Percentiles rank a stretch among this genome's conserved stretches.
Conservation (phyloP, 345 rosid genomes). For the Eucalyptus urophylla region DNA sequence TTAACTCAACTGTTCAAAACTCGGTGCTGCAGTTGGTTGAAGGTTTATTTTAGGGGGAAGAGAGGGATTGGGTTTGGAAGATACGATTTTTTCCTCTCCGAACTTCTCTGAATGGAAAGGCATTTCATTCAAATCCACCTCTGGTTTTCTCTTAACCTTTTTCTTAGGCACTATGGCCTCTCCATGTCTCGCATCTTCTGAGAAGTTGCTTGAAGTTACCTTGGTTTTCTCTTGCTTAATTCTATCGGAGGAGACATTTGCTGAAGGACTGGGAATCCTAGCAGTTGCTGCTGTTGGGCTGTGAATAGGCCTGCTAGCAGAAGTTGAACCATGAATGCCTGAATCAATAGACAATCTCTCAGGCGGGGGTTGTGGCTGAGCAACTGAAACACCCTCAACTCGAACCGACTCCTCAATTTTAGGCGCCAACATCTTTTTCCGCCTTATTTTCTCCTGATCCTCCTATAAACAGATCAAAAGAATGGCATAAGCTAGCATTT, state of each 20-base stretch:
- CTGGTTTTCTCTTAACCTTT: conserved; percentile 49
- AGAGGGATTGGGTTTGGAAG: conserved; percentile 11
- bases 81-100: conserved; percentile 22
- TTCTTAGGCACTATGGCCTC: conserved; percentile 29
- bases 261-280: conserved; percentile 22
- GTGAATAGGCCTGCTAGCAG: conserved; percentile 13
- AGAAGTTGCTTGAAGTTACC: conserved; percentile 22
- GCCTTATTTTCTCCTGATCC: conserved; percentile 48
- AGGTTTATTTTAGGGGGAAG: conserved; percentile 16
- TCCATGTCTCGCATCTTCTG: conserved; percentile 27
- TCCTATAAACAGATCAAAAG: background rate
- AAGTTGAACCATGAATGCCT: conserved; percentile 15
- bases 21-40: conserved; percentile 18
- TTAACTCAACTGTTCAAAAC: conserved; percentile 37
- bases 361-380: conserved; percentile 20
- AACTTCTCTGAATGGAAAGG: background rate
- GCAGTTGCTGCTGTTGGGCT: conserved; percentile 16
- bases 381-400: conserved; percentile 23
- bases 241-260: conserved; percentile 23
- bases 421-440: conserved; percentile 38
- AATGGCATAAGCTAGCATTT: background rate
- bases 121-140: conserved; percentile 29
- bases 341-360: conserved; percentile 23
- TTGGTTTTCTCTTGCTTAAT: conserved; percentile 43
- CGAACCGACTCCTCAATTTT: conserved; percentile 24